Conservation (phyloP, 768 basidiomycete genomes). For the Boletus rufocinnamomeus region DNA sequence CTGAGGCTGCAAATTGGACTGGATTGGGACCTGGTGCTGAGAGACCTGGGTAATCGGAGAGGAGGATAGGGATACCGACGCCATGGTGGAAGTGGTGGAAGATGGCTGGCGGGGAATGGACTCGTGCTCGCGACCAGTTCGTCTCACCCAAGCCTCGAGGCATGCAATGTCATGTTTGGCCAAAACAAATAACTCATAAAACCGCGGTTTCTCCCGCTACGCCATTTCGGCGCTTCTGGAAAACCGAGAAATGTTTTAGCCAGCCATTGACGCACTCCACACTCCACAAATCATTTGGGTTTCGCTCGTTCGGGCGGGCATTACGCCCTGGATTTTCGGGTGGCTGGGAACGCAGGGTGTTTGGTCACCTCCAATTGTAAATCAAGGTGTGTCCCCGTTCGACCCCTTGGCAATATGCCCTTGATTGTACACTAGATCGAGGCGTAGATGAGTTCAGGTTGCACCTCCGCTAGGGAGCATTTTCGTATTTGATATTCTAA, state of each 20-base stretch:
- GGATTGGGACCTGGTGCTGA: constrained; percentile 54
- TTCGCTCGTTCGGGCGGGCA: background rate
- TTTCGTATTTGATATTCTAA: constrained; percentile 26
- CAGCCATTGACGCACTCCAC: background rate
- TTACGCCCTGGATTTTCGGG: background rate
- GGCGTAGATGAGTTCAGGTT: background rate
- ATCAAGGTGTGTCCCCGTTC: constrained; percentile 10
- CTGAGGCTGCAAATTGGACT: constrained; percentile 79
- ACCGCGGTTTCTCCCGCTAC: background rate
- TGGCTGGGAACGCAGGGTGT: background rate
- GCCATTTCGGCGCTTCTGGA: background rate
- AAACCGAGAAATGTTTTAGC: background rate
- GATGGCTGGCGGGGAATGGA: constrained; percentile 9
- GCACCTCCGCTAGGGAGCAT: constrained; percentile 5
- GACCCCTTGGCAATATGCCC: constrained; percentile 9
- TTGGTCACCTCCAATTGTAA: constrained; percentile 2
- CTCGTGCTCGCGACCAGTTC: constrained; percentile 18
- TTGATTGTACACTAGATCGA: constrained; percentile 17
- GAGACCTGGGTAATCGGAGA: constrained; percentile 58
- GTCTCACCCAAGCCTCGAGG: constrained; percentile 35
- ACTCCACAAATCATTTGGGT: background rate
- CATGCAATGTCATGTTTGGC: constrained; percentile 31
- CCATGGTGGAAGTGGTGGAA: constrained; percentile 35
- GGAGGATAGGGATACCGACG: constrained; percentile 47
- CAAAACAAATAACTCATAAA: constrained; percentile 30